These are phyloP conservation scores for Prunella vulgaris DNA, from an alignment of 257 asterid genomes.

Conservation along the genomic window DNA sequence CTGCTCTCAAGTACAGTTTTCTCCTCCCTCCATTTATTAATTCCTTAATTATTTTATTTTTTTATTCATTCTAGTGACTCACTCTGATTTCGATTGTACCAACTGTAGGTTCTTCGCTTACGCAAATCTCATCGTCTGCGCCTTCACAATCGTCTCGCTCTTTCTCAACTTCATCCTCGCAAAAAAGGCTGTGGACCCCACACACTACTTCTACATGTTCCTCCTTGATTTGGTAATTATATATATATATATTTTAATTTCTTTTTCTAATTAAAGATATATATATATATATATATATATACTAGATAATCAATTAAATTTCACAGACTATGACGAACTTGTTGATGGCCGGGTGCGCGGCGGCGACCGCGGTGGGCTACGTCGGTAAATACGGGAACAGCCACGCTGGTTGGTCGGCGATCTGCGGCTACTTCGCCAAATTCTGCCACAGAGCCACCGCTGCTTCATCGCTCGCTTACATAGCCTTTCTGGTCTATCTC, in stretches of 20 bases:
- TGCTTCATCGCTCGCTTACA: conserved; percentile 29
- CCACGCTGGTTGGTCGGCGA: conserved; percentile 53
- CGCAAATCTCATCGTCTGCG: conserved; percentile 48
- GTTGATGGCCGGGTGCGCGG: conserved; percentile 53
- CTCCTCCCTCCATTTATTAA: not conserved
- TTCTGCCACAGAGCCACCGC: conserved; percentile 41
- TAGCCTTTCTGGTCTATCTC: conserved; percentile 28
- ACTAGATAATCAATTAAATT: no score
- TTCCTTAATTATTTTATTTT: not conserved
- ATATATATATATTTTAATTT: no score
- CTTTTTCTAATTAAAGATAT: no score
- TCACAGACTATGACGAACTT: conserved; percentile 40
- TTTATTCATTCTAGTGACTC: not conserved
- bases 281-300: no score
- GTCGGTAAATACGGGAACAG: conserved; percentile 58
- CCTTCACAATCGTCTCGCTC: conserved; percentile 33
- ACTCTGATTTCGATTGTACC: not conserved
- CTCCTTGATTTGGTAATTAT: conserved; percentile 58
- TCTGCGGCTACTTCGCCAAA: conserved; percentile 44
- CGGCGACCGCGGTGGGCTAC: conserved; percentile 59
- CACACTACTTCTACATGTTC: conserved; percentile 44
- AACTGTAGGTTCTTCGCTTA: conserved; percentile 51
- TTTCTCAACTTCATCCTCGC: conserved; percentile 24
- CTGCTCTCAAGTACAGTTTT: conserved; percentile 47
- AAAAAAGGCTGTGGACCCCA: conserved; percentile 24